phyloP scores from a whole-genome alignment of 106 monocot genomes.

The Iris macrosiphon region DNA sequence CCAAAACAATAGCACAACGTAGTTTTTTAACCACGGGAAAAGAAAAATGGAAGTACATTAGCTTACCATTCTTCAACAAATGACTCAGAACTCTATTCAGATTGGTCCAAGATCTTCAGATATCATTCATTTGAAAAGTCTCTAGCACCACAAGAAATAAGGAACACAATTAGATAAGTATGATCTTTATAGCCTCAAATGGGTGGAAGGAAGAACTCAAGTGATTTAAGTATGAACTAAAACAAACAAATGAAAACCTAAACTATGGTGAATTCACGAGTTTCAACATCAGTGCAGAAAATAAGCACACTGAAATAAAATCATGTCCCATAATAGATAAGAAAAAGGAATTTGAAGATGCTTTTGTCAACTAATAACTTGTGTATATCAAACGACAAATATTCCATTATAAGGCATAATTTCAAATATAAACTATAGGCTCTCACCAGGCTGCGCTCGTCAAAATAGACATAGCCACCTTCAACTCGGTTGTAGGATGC shows the following conservation, averaged over 20 bases:
- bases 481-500: conserved; percentile 89
- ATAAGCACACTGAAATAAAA: too few species aligned
- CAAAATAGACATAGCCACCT: conserved; percentile 82
- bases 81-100: conserved; percentile 83
- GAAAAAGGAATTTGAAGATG: too few species aligned
- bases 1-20: too few species aligned
- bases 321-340: too few species aligned
- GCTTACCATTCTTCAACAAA: conserved; percentile 85
- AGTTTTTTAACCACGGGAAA: too few species aligned
- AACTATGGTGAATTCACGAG: too few species aligned
- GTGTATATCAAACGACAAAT: too few species aligned
- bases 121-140: conserved; percentile 87
- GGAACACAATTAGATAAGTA: background rate
- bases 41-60: too few species aligned
- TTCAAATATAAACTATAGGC: too few species aligned
- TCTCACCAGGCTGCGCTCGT: conserved; percentile 89
- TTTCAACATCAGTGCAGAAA: too few species aligned
- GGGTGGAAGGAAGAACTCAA: background rate
- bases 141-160: conserved; percentile 37
- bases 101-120: conserved; percentile 76
- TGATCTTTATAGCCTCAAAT: background rate
- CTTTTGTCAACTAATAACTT: too few species aligned
- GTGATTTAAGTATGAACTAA: background rate
- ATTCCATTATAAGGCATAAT: too few species aligned
- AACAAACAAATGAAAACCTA: background rate